phyloP scores from a whole-genome alignment of 208 protist species.

The Acanthamoeba triangularis region DNA sequence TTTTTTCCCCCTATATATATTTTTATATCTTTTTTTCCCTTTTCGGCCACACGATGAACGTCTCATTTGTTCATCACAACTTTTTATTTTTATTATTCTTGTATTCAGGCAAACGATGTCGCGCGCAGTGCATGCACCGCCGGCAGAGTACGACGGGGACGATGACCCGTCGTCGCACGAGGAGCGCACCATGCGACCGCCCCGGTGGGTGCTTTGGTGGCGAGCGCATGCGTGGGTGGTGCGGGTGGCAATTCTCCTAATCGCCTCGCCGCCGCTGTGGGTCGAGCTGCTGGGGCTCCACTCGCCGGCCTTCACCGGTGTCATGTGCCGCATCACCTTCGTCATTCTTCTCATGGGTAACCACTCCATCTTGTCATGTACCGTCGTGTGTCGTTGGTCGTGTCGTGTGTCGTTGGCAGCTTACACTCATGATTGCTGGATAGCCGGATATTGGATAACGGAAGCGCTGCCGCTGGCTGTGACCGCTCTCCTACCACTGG shows the following conservation, averaged over 20 bases:
- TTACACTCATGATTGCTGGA: not conserved
- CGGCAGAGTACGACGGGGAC: no score
- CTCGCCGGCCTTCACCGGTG: slow-evolving; percentile 14
- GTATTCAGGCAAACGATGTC: no score
- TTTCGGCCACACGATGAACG: no score
- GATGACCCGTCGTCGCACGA: no score
- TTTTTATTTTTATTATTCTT: no score
- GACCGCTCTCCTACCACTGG: slow-evolving; percentile 42
- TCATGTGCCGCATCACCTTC: slow-evolving; percentile 69
- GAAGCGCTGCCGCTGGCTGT: slow-evolving; percentile 61
- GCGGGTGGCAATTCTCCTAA: not conserved
- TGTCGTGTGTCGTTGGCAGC: not conserved
- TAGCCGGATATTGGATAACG: slow-evolving; percentile 54
- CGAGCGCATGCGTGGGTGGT: not conserved
- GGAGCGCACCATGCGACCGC: not conserved
- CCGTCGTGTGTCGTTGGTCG: no score
- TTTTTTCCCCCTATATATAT: no score
- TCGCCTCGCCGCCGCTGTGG: slow-evolving; percentile 41
- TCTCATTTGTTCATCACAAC: no score
- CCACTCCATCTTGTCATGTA: not conserved
- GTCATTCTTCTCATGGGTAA: slow-evolving; percentile 56
- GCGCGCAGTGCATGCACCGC: no score
- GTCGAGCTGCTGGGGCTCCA: slow-evolving; percentile 42
- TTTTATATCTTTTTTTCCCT: no score
- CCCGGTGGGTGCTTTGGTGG: not conserved